Evolutionary conservation across 2,329 filamentous ascomycete genomes (phyloP), one percentile per base, ranked within the genome.

Genomic region (Fusarium albosuccineum): DNA sequence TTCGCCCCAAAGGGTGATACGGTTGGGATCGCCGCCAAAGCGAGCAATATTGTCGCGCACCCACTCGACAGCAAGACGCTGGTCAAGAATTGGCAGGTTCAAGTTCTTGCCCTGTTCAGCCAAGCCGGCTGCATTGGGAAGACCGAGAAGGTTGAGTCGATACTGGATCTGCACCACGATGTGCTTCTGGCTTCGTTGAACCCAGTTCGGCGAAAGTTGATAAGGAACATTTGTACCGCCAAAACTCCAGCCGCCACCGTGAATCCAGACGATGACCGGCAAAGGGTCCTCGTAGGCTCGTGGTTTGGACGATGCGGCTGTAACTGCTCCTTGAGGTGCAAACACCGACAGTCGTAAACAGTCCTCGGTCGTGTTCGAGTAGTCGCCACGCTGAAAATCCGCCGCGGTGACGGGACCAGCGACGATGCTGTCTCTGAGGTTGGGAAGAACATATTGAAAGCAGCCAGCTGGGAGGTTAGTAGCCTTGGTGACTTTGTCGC

Each of bases 1-100:
- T 6, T 70, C 64, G 0, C 68, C 68, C 67, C 68, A 70, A 4
- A 70, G 64, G 1, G 29, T 56, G 4, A 70, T 70, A 9, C 67
- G 67, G 6, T 50, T 5, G 3, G 64, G 68, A 16, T 70, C 67
- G 0, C 67, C 67, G 5, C 67, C 67, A 6, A 70, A 70, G 10
- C 22, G 52, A 44, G 61, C 67, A 34, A 68, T 66, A 6, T 70
- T 70, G 9, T 53, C 53, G 0, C 54, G 61, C 4, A 70, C 67
- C 67, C 67, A 70, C 57, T 70, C 67, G 9, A 70, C 67, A 6
- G 67, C 67, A 0, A 70, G 52, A 9, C 67, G 64, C 4, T 70
- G 67, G 2, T 70, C 67, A 11, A 70, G 67, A 1, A 70, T 52
- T 7, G 52, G 53, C 26, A 70, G 27, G 11, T 70, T 70, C 7